A percentile compares a stretch with the other conserved stretches of the same genome.
phyloP scores from a whole-genome alignment of 2,329 filamentous ascomycete genomes.

The Fusarium floridanum region DNA sequence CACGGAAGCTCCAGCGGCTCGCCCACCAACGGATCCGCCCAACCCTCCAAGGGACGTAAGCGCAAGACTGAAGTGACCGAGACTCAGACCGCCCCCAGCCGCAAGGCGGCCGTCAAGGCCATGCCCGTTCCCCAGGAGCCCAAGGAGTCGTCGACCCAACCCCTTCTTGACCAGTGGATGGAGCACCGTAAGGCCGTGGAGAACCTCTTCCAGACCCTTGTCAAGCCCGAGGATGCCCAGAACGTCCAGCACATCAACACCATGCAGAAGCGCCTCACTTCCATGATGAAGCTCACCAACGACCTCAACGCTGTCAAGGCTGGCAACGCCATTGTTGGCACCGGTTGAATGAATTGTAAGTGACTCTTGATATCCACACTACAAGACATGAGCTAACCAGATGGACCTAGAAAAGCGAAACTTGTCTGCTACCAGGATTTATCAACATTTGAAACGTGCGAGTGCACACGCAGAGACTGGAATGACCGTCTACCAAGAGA shows the following conservation, averaged over 20 bases:
- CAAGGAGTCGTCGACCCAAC: slow-evolving; percentile 52
- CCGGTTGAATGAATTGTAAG: slow-evolving; percentile 50
- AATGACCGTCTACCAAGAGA: slow-evolving; percentile 41
- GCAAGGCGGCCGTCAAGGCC: slow-evolving; percentile 64
- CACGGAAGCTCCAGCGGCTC: slow-evolving; percentile 60
- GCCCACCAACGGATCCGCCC: slow-evolving; percentile 51
- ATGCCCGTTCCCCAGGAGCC: slow-evolving; percentile 49
- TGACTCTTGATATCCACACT: background rate
- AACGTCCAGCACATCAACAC: slow-evolving; percentile 67
- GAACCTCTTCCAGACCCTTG: slow-evolving; percentile 65
- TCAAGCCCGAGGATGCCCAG: slow-evolving; percentile 64
- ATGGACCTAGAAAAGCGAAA: slow-evolving; percentile 24
- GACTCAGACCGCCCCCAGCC: slow-evolving; percentile 54
- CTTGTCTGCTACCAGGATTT: slow-evolving; percentile 45
- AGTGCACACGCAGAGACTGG: slow-evolving; percentile 41
- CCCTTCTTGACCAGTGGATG: slow-evolving; percentile 67
- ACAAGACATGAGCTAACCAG: slow-evolving; percentile 17
- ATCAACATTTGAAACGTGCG: slow-evolving; percentile 35
- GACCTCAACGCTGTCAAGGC: slow-evolving; percentile 46
- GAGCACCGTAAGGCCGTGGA: slow-evolving; percentile 75
- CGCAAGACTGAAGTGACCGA: slow-evolving; percentile 67
- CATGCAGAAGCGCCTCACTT: slow-evolving; percentile 63
- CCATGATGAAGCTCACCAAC: slow-evolving; percentile 65
- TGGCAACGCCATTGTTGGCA: slow-evolving; percentile 44
- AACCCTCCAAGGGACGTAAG: slow-evolving; percentile 66